phyloP scores from a whole-genome alignment of 2,329 filamentous ascomycete genomes.

The Nemania serpens region DNA sequence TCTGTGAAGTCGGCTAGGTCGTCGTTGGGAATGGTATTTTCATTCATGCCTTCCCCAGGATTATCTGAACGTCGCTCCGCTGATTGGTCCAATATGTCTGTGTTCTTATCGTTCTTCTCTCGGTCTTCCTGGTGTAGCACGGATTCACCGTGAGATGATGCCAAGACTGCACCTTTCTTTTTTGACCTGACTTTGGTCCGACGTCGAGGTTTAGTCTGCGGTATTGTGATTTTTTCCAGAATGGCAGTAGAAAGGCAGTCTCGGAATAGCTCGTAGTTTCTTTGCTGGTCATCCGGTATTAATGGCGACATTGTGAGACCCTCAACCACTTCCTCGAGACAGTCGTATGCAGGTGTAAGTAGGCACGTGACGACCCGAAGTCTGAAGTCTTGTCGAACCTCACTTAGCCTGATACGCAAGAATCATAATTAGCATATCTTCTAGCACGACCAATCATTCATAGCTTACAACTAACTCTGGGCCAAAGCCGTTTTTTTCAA shows the following conservation, averaged over 20 bases:
- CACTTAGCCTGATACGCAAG: background rate
- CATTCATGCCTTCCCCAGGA: constrained; percentile 36
- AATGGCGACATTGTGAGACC: constrained; percentile 17
- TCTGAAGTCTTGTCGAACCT: background rate
- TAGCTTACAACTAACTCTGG: too few species aligned
- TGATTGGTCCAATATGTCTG: background rate
- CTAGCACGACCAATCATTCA: too few species aligned
- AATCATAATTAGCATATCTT: too few species aligned
- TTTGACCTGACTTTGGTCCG: constrained; percentile 47
- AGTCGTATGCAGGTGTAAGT: background rate
- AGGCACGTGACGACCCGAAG: background rate
- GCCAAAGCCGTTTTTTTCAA: too few species aligned
- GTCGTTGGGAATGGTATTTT: constrained; percentile 45
- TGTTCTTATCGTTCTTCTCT: background rate
- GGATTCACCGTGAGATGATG: background rate
- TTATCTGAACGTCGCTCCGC: background rate
- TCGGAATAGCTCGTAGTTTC: constrained; percentile 71
- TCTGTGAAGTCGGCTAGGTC: constrained; percentile 81
- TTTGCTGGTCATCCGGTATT: constrained; percentile 34
- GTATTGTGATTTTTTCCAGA: constrained; percentile 61
- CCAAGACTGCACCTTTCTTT: constrained; percentile 28
- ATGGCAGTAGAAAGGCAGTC: constrained; percentile 75
- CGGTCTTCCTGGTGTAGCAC: background rate
- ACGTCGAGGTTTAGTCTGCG: constrained; percentile 51
- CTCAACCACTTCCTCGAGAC: background rate